Evolutionary conservation across 2,329 filamentous ascomycete genomes (phyloP), one percentile per base, ranked within the genome.

Genomic region (Incumbomyces delicatus): DNA sequence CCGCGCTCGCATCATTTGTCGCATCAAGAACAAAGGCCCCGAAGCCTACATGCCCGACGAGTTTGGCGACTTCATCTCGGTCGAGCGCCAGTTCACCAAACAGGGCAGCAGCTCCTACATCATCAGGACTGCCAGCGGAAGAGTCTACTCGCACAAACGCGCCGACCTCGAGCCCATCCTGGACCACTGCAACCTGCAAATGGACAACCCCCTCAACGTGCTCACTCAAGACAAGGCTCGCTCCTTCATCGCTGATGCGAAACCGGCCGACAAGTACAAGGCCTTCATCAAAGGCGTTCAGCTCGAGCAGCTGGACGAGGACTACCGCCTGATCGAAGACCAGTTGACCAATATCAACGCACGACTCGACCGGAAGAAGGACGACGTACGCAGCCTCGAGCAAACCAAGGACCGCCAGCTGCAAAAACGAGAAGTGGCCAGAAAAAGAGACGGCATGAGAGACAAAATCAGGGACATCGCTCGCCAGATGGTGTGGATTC

Each of bases 241-340:
- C 10, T 85, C 94, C 49, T 98, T 98, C 58, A 75, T 98, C 36
- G 94, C 90, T 60, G 78, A 82, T 31, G 90, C 92, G 11, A 85
- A 80, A 2, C 78, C 88, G 0, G 70, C 77, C 2, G 81, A 90
- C 50, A 98, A 98, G 63, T 98, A 96, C 72, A 92, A 87, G 56
- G 95, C 95, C 60, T 98, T 98, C 61, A 77, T 95, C 50, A 87
- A 89, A 57, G 92, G 92, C 20, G 94, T 95, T 0, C 89, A 96
- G 58, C 76, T 98, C 1, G 87, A 96, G 62, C 83, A 90, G 57
- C 74, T 98, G 8, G 87, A 95, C 61, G 82, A 87, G 51, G 92
- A 98, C 60, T 98, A 98, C 64, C 78, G 81, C 49, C 71, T 95
- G 48, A 80, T 95, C 12, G 80, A 84, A 50, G 83, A 94, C 54